Evolutionary conservation across 371 early-diverging fungal species (phyloP).

Genomic region (Cokeromyces recurvatus): DNA sequence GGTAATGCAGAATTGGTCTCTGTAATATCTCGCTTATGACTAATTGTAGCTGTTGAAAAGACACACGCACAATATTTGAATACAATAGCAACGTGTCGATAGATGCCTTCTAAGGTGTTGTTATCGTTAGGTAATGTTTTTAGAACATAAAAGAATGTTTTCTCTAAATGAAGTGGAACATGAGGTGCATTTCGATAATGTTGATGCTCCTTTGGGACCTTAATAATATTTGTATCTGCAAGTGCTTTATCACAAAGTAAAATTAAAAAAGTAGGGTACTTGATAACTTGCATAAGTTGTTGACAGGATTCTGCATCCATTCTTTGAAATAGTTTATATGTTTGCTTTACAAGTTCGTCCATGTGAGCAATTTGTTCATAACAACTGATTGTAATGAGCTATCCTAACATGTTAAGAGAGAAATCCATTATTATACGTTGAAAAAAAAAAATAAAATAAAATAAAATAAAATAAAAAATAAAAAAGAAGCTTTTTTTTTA

Average conservation of each 20-base stretch:
- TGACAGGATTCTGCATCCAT: slow-evolving; percentile 9
- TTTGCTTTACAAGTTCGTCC: slow-evolving; percentile 2
- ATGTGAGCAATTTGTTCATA: slow-evolving; percentile 1
- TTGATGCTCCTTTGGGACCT: background rate
- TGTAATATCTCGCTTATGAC: slow-evolving; percentile 4
- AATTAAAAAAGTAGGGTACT: slow-evolving; percentile 14
- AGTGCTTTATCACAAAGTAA: slow-evolving; percentile 13
- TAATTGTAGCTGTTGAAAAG: slow-evolving; percentile 6
- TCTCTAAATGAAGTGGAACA: slow-evolving; percentile 10
- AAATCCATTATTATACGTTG: no score
- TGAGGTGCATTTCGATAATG: slow-evolving; percentile 4
- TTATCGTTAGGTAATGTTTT: slow-evolving; percentile 5
- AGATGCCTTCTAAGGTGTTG: slow-evolving; percentile 1
- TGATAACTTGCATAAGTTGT: slow-evolving; percentile 11
- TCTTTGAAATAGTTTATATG: slow-evolving; percentile 2
- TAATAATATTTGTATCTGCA: slow-evolving; percentile 10
- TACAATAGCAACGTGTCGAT: slow-evolving; percentile 13
- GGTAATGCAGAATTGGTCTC: slow-evolving; percentile 12
- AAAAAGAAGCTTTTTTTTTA: no score
- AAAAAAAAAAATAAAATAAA: background rate
- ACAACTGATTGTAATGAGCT: slow-evolving; percentile 13
- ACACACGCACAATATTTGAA: slow-evolving; percentile 18
- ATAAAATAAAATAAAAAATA: no score
- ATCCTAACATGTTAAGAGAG: no score
- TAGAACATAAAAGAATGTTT: slow-evolving; percentile 13